These are phyloP conservation scores for Anisodus acutangulus DNA, from an alignment of 257 asterid species.

Conservation along the genomic window DNA sequence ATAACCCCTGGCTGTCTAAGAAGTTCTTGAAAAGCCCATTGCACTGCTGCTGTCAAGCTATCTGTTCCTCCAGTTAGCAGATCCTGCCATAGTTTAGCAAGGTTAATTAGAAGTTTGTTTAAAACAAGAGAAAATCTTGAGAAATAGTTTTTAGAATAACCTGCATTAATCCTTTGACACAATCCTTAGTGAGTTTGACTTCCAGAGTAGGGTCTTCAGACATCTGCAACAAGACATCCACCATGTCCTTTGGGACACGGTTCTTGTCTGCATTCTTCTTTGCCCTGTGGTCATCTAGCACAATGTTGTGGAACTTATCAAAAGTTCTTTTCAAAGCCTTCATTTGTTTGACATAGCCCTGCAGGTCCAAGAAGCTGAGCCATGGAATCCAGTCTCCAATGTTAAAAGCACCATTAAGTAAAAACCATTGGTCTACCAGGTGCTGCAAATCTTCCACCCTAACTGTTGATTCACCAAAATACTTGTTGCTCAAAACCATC, in stretches of 20 bases:
- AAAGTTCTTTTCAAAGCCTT: slow-evolving; percentile 33
- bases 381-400: slow-evolving; percentile 63
- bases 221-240: slow-evolving; percentile 39
- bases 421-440: slow-evolving; percentile 44
- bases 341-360: slow-evolving; percentile 49
- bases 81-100: slow-evolving; percentile 24
- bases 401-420: slow-evolving; percentile 36
- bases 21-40: slow-evolving; percentile 38
- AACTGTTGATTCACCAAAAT: slow-evolving; percentile 27
- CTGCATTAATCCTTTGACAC: slow-evolving; percentile 49
- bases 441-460: slow-evolving; percentile 33
- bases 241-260: slow-evolving; percentile 32
- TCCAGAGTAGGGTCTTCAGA: slow-evolving; percentile 48
- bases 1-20: slow-evolving; percentile 38
- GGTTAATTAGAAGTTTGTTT: neutral
- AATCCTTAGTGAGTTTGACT: slow-evolving; percentile 41
- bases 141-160: slow-evolving; percentile 26
- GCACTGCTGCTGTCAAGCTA: slow-evolving; percentile 39
- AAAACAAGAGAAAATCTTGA: slow-evolving; percentile 11
- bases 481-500: slow-evolving; percentile 40
- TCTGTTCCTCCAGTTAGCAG: slow-evolving; percentile 39
- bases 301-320: slow-evolving; percentile 39
- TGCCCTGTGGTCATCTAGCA: slow-evolving; percentile 49
- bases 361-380: slow-evolving; percentile 52
- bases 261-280: slow-evolving; percentile 9